phyloP scores from a whole-genome alignment of 164 flowering plant species.

The Liriodendron chinense region DNA sequence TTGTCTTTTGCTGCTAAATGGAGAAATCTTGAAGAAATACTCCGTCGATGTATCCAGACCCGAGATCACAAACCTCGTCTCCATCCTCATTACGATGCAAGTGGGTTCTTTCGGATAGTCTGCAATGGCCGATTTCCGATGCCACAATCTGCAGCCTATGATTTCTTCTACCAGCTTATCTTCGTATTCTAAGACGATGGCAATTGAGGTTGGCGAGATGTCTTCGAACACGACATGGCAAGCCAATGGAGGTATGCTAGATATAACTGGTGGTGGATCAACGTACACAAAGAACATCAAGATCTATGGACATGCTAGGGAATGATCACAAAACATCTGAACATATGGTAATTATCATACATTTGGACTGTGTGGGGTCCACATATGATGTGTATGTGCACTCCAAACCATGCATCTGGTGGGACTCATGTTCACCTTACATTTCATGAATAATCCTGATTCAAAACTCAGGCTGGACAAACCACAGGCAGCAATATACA shows the following conservation, averaged over 20 bases:
- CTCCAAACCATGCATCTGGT: too few species aligned
- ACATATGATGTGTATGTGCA: too few species aligned
- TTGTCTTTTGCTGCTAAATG: slow-evolving; percentile 27
- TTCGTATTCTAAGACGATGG: slow-evolving; percentile 34
- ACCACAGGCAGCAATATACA: too few species aligned
- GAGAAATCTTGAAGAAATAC: slow-evolving; percentile 44
- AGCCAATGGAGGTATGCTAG: slow-evolving; percentile 19
- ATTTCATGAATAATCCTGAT: too few species aligned
- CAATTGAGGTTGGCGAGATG: slow-evolving; percentile 31
- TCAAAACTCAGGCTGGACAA: too few species aligned
- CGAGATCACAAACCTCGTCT: slow-evolving; percentile 35
- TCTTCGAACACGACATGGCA: slow-evolving; percentile 41
- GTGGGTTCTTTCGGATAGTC: slow-evolving; percentile 48
- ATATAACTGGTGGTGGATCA: neutral
- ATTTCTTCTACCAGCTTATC: slow-evolving; percentile 23
- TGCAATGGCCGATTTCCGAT: slow-evolving; percentile 29
- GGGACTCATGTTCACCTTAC: too few species aligned
- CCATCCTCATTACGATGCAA: slow-evolving; percentile 34
- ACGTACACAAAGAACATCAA: neutral
- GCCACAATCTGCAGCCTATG: slow-evolving; percentile 52
- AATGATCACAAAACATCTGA: too few species aligned
- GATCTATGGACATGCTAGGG: neutral
- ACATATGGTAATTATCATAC: too few species aligned
- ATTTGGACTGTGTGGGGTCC: too few species aligned
- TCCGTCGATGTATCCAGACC: slow-evolving; percentile 48